Evolutionary conservation across 1,139 yeast genomes (phyloP), one percentile per base, ranked within the genome.

Genomic region (Debaryomyces psychrophilus): DNA sequence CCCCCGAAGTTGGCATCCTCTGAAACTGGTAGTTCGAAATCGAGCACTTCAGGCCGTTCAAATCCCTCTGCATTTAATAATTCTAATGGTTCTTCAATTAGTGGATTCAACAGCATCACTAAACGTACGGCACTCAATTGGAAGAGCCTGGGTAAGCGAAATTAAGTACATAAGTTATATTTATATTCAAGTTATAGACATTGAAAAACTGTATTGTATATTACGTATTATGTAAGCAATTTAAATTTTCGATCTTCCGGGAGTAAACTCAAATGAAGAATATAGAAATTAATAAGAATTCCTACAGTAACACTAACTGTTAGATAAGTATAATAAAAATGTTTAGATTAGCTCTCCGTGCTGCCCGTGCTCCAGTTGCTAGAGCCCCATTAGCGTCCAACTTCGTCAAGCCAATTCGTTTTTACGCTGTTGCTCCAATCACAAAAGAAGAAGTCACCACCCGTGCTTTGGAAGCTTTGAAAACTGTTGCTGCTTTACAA

Each of bases 401-500:
- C 45, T 51, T 61, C 33, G 54, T 63, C 35, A 65, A 59, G 44
- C 74, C 77, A 50, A 59, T 71, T 44, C 76, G 80, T 62, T 71
- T 71, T 58, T 75, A 75, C 57, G 79, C 77, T 41, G 75, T 65
- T 49, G 73, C 78, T 43, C 79, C 79, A 52, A 73, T 75, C 61
- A 53, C 73, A 51, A 75, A 65, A 56, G 79, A 73, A 25, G 79
- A 75, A 65, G 79, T 75, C 45, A 66, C 76, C 51, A 61, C 65
- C 50, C 69, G 80, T 59, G 77, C 80, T 35, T 69, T 75, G 51
- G 79, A 75, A 60, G 80, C 80, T 23, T 74, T 75, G 55, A 75
- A 73, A 62, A 74, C 79, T 37, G 78, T 75, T 49, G 77, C 79
- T 52, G 76, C 80, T 48, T 71, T 75, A 56, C 79, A 75, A 61